Conservation (phyloP, 202 grass and related monocot species). For the Hordeum pubiflorum region DNA sequence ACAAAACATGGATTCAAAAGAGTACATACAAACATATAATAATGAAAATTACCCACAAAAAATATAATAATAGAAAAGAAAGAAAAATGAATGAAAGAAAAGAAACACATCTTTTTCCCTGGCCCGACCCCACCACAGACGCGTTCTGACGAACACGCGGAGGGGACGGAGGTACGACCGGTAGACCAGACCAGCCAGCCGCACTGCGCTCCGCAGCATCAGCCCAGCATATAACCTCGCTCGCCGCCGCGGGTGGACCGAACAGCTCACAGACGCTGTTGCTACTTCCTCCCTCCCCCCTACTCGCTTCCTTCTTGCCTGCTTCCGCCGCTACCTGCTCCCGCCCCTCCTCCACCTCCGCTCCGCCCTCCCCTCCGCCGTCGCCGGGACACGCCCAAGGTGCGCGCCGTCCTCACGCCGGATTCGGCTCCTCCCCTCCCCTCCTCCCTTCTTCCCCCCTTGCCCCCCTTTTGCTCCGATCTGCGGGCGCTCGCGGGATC, state of each 20-base stretch:
- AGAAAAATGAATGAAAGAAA: not conserved
- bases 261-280: constrained; percentile 8
- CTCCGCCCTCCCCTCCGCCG: not conserved
- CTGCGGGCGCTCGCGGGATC: not conserved
- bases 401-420: constrained; percentile 10
- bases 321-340: not conserved
- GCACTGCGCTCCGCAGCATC: not conserved
- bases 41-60: no score
- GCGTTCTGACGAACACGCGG: constrained; percentile 23
- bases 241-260: constrained; percentile 37
- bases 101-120: constrained; percentile 20
- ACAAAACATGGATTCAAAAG: no score
- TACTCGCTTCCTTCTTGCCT: not conserved
- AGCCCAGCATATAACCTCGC: constrained; percentile 19
- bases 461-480: not conserved
- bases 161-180: constrained; percentile 11
- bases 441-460: not conserved
- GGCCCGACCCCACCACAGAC: not conserved
- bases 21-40: no score
- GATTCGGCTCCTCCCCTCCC: not conserved
- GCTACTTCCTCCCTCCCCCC: not conserved
- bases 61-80: no score
- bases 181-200: not conserved
- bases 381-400: constrained; percentile 23
- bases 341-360: not conserved